These are phyloP conservation scores for Diaporthe australafricana DNA, from an alignment of 2,329 filamentous ascomycete genomes.

Conservation along the genomic window DNA sequence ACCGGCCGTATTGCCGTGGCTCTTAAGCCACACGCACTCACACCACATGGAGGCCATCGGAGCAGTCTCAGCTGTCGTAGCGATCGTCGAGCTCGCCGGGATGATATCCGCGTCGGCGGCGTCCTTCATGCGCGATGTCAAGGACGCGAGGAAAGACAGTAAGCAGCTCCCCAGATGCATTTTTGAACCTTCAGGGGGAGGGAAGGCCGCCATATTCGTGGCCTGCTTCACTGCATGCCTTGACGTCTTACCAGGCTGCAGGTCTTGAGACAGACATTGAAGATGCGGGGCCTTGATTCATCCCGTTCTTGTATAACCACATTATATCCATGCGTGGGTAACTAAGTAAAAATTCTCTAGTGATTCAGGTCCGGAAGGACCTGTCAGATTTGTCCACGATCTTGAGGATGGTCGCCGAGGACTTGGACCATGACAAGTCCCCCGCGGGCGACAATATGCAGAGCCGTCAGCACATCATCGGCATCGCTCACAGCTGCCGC, in stretches of 20 bases:
- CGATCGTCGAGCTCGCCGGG: conserved; percentile 2
- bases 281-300: no score
- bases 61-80: background rate
- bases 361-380: conserved; percentile 25
- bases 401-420: conserved; percentile 4
- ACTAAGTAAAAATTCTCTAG: no score
- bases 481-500: background rate
- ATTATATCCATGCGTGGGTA: no score
- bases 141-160: conserved; percentile 18
- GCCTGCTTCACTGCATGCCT: no score
- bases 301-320: no score
- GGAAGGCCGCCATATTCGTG: no score
- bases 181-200: no score
- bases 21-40: background rate
- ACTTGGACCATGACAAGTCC: background rate
- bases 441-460: background rate
- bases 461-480: background rate
- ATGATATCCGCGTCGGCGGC: background rate
- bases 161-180: no score
- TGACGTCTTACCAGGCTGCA: no score
- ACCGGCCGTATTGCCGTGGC: background rate
- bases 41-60: conserved; percentile 17
- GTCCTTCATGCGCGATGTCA: conserved; percentile 24
- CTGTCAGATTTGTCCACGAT: background rate
- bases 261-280: no score